These are phyloP conservation scores for Camellia japonica DNA, from an alignment of 148 eudicot species.

Conservation along the genomic window DNA sequence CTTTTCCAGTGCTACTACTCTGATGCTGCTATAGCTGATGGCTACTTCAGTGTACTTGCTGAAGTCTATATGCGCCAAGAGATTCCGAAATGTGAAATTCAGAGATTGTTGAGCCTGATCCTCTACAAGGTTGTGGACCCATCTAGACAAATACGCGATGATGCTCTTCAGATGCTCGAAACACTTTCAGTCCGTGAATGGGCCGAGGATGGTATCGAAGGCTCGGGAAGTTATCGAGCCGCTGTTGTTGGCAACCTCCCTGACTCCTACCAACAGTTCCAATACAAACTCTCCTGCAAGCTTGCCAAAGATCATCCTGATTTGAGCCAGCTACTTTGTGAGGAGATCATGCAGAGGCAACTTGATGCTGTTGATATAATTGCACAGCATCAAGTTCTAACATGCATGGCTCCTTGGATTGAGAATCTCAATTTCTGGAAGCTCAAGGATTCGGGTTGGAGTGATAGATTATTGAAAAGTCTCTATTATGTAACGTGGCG, in stretches of 20 bases:
- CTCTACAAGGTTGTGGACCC: slow-evolving; percentile 99
- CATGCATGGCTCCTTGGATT: slow-evolving; percentile 99
- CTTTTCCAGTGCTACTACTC: slow-evolving; percentile 85
- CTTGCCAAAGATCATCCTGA: slow-evolving; percentile 99
- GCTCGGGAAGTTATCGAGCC: slow-evolving; percentile 91
- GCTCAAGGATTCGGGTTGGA: slow-evolving; percentile 96
- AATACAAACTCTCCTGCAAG: slow-evolving; percentile 97
- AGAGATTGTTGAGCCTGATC: slow-evolving; percentile 89
- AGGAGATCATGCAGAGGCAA: slow-evolving; percentile 99
- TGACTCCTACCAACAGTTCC: slow-evolving; percentile 97
- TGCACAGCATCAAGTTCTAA: slow-evolving; percentile 96
- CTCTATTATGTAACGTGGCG: slow-evolving; percentile 98
- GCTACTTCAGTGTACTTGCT: slow-evolving; percentile 97
- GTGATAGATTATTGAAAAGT: slow-evolving; percentile 84
- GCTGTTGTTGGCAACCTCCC: slow-evolving; percentile 99
- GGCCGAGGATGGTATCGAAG: slow-evolving; percentile 92
- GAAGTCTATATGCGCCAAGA: slow-evolving; percentile 99
- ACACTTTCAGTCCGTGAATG: slow-evolving; percentile 94
- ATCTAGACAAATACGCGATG: slow-evolving; percentile 97
- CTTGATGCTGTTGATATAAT: slow-evolving; percentile 99
- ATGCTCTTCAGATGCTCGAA: slow-evolving; percentile 99
- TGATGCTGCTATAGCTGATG: slow-evolving; percentile 98
- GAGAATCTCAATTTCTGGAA: slow-evolving; percentile 98
- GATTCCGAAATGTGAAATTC: slow-evolving; percentile 98
- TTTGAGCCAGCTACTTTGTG: slow-evolving; percentile 95